phyloP scores from a whole-genome alignment of 2,329 filamentous ascomycete species.

The Cercospora sp. region DNA sequence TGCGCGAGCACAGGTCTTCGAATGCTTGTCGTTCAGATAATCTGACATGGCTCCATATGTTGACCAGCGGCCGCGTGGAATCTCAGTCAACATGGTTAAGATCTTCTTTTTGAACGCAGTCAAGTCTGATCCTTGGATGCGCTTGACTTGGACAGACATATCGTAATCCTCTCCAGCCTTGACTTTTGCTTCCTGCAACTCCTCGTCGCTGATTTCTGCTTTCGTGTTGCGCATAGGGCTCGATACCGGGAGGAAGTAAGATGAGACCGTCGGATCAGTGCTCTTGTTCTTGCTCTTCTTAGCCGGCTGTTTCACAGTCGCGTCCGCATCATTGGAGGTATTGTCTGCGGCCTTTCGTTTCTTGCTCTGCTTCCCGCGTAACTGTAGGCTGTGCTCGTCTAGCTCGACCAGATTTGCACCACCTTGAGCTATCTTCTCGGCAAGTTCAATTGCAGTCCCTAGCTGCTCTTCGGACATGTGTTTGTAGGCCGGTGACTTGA shows the following conservation, averaged over 20 bases:
- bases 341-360: slow-evolving; percentile 25
- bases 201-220: background rate
- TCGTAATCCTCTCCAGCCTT: slow-evolving; percentile 15
- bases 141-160: slow-evolving; percentile 37
- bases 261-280: slow-evolving; percentile 29
- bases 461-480: slow-evolving; percentile 48
- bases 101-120: slow-evolving; percentile 51
- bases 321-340: background rate
- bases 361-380: slow-evolving; percentile 41
- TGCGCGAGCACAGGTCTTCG: slow-evolving; percentile 43
- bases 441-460: slow-evolving; percentile 42
- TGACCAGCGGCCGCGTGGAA: slow-evolving; percentile 40
- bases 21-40: slow-evolving; percentile 36
- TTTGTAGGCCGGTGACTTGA: slow-evolving; percentile 47
- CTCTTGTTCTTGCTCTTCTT: slow-evolving; percentile 32
- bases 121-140: slow-evolving; percentile 50
- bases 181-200: background rate
- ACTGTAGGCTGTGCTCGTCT: slow-evolving; percentile 44
- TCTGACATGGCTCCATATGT: slow-evolving; percentile 42
- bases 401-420: slow-evolving; percentile 43
- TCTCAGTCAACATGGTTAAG: slow-evolving; percentile 39
- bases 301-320: background rate
- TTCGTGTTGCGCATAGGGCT: slow-evolving; percentile 5
- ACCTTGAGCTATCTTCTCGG: slow-evolving; percentile 42
- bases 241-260: slow-evolving; percentile 37